These are phyloP conservation scores for Sutorius eximius DNA, from an alignment of 1,284 basidiomycete species.

Conservation along the genomic window DNA sequence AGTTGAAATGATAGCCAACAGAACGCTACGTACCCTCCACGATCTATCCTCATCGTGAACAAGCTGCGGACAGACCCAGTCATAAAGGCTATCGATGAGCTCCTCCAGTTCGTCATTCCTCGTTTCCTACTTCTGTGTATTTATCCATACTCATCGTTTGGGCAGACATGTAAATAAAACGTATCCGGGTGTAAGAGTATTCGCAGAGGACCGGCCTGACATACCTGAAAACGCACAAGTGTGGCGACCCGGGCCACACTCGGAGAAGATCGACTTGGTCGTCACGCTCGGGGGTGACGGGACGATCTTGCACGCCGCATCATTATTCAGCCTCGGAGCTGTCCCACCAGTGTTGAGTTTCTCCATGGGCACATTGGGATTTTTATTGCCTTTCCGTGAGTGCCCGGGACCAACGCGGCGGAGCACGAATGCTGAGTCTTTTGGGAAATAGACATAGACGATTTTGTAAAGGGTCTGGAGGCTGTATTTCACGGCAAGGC, in stretches of 20 bases:
- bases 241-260: slow-evolving; percentile 54
- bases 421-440: slow-evolving; percentile 3
- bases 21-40: slow-evolving; percentile 26
- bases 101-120: slow-evolving; percentile 55
- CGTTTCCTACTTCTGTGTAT: not conserved
- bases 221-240: slow-evolving; percentile 64
- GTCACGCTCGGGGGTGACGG: slow-evolving; percentile 95
- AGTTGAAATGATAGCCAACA: slow-evolving; percentile 32
- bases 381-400: slow-evolving; percentile 92
- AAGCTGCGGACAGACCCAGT: slow-evolving; percentile 74
- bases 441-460: slow-evolving; percentile 66
- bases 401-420: slow-evolving; percentile 15
- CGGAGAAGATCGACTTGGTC: slow-evolving; percentile 77
- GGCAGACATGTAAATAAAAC: slow-evolving; percentile 60
- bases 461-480: slow-evolving; percentile 77
- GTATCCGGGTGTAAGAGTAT: slow-evolving; percentile 74
- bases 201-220: slow-evolving; percentile 70
- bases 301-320: slow-evolving; percentile 93
- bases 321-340: slow-evolving; percentile 83
- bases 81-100: slow-evolving; percentile 68
- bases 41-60: slow-evolving; percentile 69
- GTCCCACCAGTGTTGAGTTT: slow-evolving; percentile 96
- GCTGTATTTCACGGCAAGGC: slow-evolving; percentile 74
- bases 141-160: not conserved
- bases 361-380: slow-evolving; percentile 94